A percentile compares a stretch with the other conserved stretches of the same genome.
Conservation (phyloP, 83 land plant genomes). For the Picea abies region DNA sequence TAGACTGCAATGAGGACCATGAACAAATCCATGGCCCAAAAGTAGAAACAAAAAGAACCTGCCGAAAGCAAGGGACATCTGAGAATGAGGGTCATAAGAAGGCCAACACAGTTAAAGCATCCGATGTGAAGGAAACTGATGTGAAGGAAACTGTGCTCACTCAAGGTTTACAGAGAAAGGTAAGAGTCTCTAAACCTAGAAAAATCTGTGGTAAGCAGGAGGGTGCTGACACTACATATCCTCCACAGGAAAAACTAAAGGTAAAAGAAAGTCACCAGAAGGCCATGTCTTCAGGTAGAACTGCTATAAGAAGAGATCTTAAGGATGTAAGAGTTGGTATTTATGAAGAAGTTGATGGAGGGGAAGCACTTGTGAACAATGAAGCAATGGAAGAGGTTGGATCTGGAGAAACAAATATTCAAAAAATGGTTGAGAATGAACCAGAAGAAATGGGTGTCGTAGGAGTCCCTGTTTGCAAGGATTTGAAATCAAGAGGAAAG, state of each 20-base stretch:
- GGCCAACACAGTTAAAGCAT: background rate
- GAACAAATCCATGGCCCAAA: background rate
- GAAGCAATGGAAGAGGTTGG: too few relatives aligned
- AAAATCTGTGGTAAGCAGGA: too few relatives aligned
- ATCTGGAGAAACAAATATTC: too few relatives aligned
- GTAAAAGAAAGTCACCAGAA: too few relatives aligned
- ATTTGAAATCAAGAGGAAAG: too few relatives aligned
- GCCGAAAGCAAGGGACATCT: background rate
- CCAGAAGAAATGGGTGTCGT: too few relatives aligned
- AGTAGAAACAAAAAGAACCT: constrained; percentile 1
- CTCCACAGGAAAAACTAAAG: too few relatives aligned
- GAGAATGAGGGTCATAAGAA: background rate
- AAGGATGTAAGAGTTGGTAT: background rate
- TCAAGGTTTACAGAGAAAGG: background rate
- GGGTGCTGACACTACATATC: too few relatives aligned
- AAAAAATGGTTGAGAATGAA: too few relatives aligned
- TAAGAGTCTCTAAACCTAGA: background rate
- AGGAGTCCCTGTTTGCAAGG: too few relatives aligned
- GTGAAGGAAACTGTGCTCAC: background rate
- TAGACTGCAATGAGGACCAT: background rate
- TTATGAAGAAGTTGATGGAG: too few relatives aligned
- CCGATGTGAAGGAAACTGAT: background rate
- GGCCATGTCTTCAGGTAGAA: background rate
- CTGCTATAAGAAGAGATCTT: background rate
- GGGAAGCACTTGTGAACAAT: too few relatives aligned